Evolutionary conservation across 1,284 basidiomycete genomes (phyloP).

Genomic region (Melampsora larici-populina): DNA sequence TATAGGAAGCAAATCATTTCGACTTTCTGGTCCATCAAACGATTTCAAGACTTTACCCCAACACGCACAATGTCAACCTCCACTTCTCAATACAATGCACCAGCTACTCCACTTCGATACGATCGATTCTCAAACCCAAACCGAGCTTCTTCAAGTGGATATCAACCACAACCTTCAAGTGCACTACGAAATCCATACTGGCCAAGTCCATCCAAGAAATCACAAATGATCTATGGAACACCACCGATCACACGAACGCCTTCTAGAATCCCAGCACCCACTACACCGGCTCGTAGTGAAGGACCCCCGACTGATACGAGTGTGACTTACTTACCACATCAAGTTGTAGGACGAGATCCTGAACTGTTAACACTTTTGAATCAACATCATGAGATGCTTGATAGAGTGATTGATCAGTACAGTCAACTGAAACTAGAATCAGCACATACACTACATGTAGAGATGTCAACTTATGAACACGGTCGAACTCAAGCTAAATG

Average conservation of each 20-base stretch:
- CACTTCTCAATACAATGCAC: neutral
- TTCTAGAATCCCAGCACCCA: neutral
- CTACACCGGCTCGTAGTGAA: slow-evolving; percentile 10
- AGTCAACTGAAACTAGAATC: slow-evolving; percentile 4
- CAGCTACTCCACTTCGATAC: neutral
- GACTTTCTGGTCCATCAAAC: too few species aligned
- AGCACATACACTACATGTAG: slow-evolving; percentile 13
- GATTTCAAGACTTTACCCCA: too few species aligned
- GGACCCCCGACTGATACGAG: neutral
- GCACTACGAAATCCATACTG: slow-evolving; percentile 1
- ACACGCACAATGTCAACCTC: neutral
- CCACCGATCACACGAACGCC: slow-evolving; percentile 23
- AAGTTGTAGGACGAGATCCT: slow-evolving; percentile 14
- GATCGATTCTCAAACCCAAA: neutral
- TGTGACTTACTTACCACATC: slow-evolving; percentile 1
- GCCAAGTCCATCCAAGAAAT: slow-evolving; percentile 27
- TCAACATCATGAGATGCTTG: slow-evolving; percentile 22
- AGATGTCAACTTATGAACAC: slow-evolving; percentile 18
- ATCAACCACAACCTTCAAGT: neutral
- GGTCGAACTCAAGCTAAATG: slow-evolving; percentile 20
- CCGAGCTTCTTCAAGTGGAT: neutral
- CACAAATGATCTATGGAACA: slow-evolving; percentile 5
- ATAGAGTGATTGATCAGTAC: slow-evolving; percentile 10
- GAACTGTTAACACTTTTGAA: slow-evolving; percentile 2
- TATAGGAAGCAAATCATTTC: too few species aligned